Conservation (phyloP, 1,284 basidiomycete species). For the Apiotrichum domesticum region DNA sequence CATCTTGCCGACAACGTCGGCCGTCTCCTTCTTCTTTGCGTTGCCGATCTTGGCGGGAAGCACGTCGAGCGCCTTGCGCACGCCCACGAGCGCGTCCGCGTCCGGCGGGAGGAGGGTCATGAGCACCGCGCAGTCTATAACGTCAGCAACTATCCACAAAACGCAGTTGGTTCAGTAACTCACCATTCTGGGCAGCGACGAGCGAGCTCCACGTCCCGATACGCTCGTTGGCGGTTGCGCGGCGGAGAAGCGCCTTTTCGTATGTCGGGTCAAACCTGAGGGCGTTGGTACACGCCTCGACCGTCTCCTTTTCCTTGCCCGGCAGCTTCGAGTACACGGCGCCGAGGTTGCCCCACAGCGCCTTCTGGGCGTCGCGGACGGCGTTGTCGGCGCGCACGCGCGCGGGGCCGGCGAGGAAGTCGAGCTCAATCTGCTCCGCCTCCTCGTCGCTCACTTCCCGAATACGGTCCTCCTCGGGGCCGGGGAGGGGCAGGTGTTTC, state of each 20-base stretch:
- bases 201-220: conserved; percentile 77
- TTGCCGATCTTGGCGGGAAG: conserved; percentile 7
- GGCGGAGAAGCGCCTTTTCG: conserved; percentile 78
- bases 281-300: conserved; percentile 53
- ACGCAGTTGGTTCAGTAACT: not conserved
- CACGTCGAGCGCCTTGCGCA: conserved; percentile 7
- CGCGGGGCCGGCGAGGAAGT: conserved; percentile 11
- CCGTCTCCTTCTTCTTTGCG: conserved; percentile 6
- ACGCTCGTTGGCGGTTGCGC: conserved; percentile 75
- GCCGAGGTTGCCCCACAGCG: conserved; percentile 40
- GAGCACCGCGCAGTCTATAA: conserved; percentile 7
- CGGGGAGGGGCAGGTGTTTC: conserved; percentile 4
- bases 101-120: conserved; percentile 11
- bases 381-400: conserved; percentile 25
- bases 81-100: conserved; percentile 1
- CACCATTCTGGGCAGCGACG: conserved; percentile 56
- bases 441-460: conserved; percentile 36
- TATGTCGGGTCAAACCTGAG: conserved; percentile 77
- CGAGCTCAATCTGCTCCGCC: conserved; percentile 27
- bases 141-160: not conserved
- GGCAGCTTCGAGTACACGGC: conserved; percentile 47
- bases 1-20: conserved; percentile 9
- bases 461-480: conserved; percentile 7
- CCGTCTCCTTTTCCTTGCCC: conserved; percentile 42
- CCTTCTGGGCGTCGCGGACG: conserved; percentile 31